These are phyloP conservation scores for Penicillium turbatum DNA, from an alignment of 495 filamentous ascomycete species.

Conservation along the genomic window DNA sequence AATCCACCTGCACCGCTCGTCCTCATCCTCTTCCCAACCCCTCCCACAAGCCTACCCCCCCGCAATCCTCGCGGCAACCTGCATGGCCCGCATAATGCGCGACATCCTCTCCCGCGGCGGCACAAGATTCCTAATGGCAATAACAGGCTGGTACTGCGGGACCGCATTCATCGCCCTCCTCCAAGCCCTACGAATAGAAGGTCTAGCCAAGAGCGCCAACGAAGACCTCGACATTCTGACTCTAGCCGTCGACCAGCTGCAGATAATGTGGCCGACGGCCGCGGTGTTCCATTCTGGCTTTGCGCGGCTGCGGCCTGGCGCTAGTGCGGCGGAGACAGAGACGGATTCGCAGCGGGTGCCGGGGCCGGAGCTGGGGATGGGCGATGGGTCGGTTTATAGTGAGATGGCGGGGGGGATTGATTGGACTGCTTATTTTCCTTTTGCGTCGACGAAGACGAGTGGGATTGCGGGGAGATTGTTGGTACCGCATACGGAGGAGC, in stretches of 20 bases:
- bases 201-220: constrained; percentile 26
- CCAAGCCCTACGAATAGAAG: constrained; percentile 26
- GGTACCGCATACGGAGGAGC: constrained; percentile 11
- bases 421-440: constrained; percentile 28
- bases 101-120: constrained; percentile 31
- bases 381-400: constrained; percentile 10
- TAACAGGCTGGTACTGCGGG: constrained; percentile 36
- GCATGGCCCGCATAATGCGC: constrained; percentile 30
- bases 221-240: constrained; percentile 31
- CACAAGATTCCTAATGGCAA: constrained; percentile 37
- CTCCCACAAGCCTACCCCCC: constrained; percentile 32
- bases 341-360: constrained; percentile 5
- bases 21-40: constrained; percentile 16
- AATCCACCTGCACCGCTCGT: constrained; percentile 29
- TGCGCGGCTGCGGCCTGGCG: constrained; percentile 20
- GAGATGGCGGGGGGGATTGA: constrained; percentile 19
- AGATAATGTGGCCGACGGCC: constrained; percentile 33
- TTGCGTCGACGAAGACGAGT: constrained; percentile 24
- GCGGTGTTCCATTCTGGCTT: constrained; percentile 31
- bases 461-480: constrained; percentile 17
- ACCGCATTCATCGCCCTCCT: constrained; percentile 35
- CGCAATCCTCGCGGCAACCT: constrained; percentile 34
- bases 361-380: constrained; percentile 15
- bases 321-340: constrained; percentile 2
- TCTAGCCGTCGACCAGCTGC: constrained; percentile 23